Evolutionary conservation across 495 filamentous ascomycete species (phyloP).

Genomic region (Aspergillus homomorphus): DNA sequence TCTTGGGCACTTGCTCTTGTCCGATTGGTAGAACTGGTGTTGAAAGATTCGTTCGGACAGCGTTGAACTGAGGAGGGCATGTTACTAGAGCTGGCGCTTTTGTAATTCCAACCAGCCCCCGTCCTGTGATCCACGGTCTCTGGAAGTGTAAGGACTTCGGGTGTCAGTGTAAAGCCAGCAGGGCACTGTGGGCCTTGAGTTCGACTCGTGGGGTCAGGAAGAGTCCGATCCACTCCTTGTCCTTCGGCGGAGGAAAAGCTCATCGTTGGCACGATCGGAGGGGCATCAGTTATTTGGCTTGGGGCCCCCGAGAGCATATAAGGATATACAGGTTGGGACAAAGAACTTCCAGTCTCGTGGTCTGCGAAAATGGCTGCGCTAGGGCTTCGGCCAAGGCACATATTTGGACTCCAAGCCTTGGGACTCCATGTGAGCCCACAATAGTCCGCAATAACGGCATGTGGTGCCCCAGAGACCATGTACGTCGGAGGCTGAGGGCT

Average conservation of each 20-base stretch:
- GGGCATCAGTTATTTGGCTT: conserved; percentile 19
- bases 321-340: conserved; percentile 27
- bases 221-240: conserved; percentile 32
- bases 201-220: conserved; percentile 36
- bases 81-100: conserved; percentile 8
- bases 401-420: conserved; percentile 27
- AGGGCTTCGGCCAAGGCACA: conserved; percentile 18
- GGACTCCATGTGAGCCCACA: conserved; percentile 22
- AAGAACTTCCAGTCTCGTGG: conserved; percentile 18
- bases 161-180: conserved; percentile 7
- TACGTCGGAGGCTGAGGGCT: conserved; percentile 28
- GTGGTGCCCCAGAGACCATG: conserved; percentile 27
- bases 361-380: conserved; percentile 31
- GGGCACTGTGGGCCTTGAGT: conserved; percentile 16
- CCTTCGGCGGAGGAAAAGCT: conserved; percentile 22
- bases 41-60: conserved; percentile 17
- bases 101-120: conserved; percentile 15
- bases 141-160: conserved; percentile 18
- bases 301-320: conserved; percentile 31
- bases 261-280: conserved; percentile 22
- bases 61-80: conserved; percentile 10
- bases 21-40: conserved; percentile 15
- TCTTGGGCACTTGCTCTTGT: conserved; percentile 27
- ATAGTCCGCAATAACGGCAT: conserved; percentile 29
- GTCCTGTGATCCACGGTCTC: conserved; percentile 11